Evolutionary conservation across 257 asterid genomes (phyloP).

Genomic region (Ajuga chamaepitys): DNA sequence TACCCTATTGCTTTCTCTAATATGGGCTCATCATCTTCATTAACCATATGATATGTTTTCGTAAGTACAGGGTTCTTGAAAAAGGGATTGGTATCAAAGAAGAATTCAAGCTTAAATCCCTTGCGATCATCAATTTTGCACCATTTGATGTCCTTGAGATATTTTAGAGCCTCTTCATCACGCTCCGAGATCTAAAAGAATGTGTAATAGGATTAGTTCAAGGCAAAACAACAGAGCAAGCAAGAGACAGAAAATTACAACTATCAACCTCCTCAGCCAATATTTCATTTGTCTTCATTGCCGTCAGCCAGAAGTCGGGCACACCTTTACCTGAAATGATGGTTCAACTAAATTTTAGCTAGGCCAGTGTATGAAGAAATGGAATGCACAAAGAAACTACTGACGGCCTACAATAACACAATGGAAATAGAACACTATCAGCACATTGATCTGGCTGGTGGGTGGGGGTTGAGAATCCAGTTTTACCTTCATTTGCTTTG

Average conservation of each 20-base stretch:
- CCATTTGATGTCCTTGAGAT: conserved; percentile 76
- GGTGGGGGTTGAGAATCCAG: background rate
- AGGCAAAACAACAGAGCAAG: background rate
- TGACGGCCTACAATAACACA: too few species aligned
- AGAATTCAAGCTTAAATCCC: conserved; percentile 77
- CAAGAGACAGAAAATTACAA: background rate
- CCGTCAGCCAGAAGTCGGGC: conserved; percentile 77
- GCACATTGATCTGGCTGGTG: too few species aligned
- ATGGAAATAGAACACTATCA: too few species aligned
- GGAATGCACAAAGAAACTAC: too few species aligned
- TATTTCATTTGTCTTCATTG: conserved; percentile 70
- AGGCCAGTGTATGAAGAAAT: too few species aligned
- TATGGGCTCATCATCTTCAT: conserved; percentile 85
- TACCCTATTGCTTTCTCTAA: conserved; percentile 94
- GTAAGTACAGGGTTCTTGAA: conserved; percentile 61
- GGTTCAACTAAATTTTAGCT: too few species aligned
- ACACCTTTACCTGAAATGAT: conserved; percentile 65
- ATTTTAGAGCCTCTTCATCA: conserved; percentile 71
- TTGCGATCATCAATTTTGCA: conserved; percentile 55
- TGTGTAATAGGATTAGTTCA: conserved; percentile 9
- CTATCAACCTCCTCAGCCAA: conserved; percentile 59
- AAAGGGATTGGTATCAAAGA: conserved; percentile 51
- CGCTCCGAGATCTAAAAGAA: conserved; percentile 78
- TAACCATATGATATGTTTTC: conserved; percentile 84
- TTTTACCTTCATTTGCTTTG: conserved; percentile 19